phyloP scores from a whole-genome alignment of 805 yeast species.

The Spathaspora boniae region DNA sequence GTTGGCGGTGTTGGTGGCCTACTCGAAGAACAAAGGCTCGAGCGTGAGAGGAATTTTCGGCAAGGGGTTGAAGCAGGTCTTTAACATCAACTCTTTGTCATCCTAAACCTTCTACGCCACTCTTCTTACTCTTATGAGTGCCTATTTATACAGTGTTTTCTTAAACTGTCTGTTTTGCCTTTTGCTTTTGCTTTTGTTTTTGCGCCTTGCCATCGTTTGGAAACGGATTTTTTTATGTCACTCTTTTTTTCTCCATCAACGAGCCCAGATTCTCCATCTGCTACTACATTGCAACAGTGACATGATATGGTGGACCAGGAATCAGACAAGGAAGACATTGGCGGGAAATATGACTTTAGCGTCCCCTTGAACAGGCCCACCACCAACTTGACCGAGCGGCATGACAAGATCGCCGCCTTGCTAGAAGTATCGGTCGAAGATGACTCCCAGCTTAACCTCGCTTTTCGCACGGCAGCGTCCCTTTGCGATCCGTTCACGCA shows the following conservation, averaged over 20 bases:
- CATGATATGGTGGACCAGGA: constrained; percentile 18
- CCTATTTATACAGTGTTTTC: background rate
- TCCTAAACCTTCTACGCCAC: no score
- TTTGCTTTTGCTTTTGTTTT: background rate
- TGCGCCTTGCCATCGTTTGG: no score
- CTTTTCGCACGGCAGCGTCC: constrained; percentile 19
- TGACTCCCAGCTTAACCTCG: constrained; percentile 13
- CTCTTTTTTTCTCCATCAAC: background rate
- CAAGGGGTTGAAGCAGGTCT: constrained; percentile 24
- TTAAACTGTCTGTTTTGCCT: background rate
- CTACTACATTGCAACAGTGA: no score
- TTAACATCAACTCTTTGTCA: constrained; percentile 8
- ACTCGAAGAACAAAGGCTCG: constrained; percentile 22
- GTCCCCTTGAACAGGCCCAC: constrained; percentile 11
- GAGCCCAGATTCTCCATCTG: no score
- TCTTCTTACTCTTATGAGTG: no score
- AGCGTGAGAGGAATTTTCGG: constrained; percentile 38
- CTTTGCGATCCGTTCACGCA: constrained; percentile 64
- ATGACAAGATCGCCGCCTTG: constrained; percentile 13
- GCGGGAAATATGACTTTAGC: constrained; percentile 15
- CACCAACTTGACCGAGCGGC: constrained; percentile 12
- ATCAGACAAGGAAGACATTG: constrained; percentile 12
- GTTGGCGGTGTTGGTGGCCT: constrained; percentile 36
- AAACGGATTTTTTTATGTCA: no score
- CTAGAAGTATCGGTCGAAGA: constrained; percentile 14